Conservation (phyloP, 805 yeast genomes). For the Vanderwaltozyma verrucispora region DNA sequence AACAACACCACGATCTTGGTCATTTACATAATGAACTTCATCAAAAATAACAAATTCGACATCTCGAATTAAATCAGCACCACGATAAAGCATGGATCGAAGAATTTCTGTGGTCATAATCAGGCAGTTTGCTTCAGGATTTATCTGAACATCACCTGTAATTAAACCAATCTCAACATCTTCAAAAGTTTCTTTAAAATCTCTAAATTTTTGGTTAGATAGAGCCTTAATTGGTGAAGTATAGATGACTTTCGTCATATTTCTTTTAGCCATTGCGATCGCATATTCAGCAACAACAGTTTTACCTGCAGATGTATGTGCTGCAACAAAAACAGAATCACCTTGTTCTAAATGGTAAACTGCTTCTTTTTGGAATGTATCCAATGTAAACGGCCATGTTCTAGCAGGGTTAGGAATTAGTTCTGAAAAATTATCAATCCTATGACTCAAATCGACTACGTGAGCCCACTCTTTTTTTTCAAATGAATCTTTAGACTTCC, state of each 20-base stretch:
- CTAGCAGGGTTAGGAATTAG: conserved; percentile 90
- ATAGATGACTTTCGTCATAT: conserved; percentile 94
- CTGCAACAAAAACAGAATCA: conserved; percentile 97
- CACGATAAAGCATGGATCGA: conserved; percentile 90
- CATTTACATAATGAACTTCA: conserved; percentile 97
- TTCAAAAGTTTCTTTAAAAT: conserved; percentile 67
- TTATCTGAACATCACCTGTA: conserved; percentile 97
- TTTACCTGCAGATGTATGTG: conserved; percentile 98
- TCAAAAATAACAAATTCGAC: conserved; percentile 97
- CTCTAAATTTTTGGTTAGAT: conserved; percentile 84
- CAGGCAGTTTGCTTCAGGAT: conserved; percentile 90
- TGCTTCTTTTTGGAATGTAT: conserved; percentile 94
- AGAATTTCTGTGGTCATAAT: conserved; percentile 97
- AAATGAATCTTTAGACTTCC: conserved; percentile 12
- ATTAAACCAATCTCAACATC: conserved; percentile 86
- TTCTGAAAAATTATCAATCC: conserved; percentile 74
- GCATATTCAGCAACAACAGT: conserved; percentile 98
- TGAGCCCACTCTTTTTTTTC: conserved; percentile 82
- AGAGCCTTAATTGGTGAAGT: conserved; percentile 92
- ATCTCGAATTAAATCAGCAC: conserved; percentile 92
- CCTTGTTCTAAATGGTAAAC: conserved; percentile 94
- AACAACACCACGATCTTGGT: conserved; percentile 94
- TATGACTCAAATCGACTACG: conserved; percentile 77
- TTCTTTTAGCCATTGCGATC: conserved; percentile 89
- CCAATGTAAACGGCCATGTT: conserved; percentile 90